Conservation (phyloP, 345 rosid species). For the Bruguiera sexangula region DNA sequence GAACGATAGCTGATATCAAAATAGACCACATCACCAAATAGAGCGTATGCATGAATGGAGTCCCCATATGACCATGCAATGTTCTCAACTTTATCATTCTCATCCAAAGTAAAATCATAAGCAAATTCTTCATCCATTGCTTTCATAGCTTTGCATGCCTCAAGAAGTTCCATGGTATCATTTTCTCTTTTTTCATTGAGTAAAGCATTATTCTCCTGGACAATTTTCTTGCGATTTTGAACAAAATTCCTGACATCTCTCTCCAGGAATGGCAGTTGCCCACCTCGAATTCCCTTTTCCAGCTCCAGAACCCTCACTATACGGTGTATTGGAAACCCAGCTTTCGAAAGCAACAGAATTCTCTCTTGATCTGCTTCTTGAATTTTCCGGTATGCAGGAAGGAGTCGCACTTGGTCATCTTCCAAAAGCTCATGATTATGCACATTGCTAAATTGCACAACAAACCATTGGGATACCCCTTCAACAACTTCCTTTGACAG, state of each 20-base stretch:
- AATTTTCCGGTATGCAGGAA: conserved; percentile 93
- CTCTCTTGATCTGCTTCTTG: conserved; percentile 82
- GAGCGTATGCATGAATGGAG: conserved; percentile 46
- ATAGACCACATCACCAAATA: conserved; percentile 73
- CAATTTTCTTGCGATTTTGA: conserved; percentile 71
- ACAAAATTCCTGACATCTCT: conserved; percentile 93
- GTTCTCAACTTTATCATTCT: conserved; percentile 65
- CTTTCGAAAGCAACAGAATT: conserved; percentile 80
- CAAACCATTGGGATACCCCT: conserved; percentile 70
- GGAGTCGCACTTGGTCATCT: conserved; percentile 92
- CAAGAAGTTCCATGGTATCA: conserved; percentile 68
- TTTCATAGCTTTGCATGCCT: conserved; percentile 61
- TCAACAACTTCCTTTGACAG: conserved; percentile 68
- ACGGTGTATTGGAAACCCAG: conserved; percentile 86
- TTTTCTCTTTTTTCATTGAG: conserved; percentile 69
- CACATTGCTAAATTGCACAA: conserved; percentile 88
- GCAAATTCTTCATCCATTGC: conserved; percentile 65
- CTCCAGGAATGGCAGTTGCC: conserved; percentile 83
- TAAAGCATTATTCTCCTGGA: conserved; percentile 80
- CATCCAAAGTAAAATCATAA: conserved; percentile 66
- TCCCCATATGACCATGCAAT: conserved; percentile 89
- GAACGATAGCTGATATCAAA: conserved; percentile 77
- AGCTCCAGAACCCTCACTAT: conserved; percentile 81
- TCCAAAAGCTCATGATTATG: conserved; percentile 92
- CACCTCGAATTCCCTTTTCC: conserved; percentile 82